phyloP scores from a whole-genome alignment of 148 eudicot species.

The Camellia japonica region DNA sequence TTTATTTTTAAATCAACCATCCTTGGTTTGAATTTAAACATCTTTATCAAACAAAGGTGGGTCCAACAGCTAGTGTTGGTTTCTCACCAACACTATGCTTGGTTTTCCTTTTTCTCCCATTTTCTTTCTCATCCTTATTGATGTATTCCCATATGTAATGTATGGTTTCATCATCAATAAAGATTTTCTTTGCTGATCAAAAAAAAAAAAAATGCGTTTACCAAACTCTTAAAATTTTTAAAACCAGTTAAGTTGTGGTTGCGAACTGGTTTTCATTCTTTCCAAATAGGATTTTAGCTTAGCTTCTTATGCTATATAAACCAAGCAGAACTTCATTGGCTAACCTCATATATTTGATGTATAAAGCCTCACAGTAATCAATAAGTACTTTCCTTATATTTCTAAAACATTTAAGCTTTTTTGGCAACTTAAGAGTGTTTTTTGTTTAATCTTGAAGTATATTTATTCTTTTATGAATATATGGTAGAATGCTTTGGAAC shows the following conservation, averaged over 20 bases:
- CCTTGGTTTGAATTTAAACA: no score
- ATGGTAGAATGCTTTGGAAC: constrained; percentile 77
- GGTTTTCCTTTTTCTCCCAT: background rate
- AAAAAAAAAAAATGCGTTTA: background rate
- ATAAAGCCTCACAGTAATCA: background rate
- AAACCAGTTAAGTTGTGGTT: background rate
- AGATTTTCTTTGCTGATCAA: no score
- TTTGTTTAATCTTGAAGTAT: no score
- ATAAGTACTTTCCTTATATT: background rate
- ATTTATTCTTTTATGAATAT: background rate
- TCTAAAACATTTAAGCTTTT: no score
- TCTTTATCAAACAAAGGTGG: background rate
- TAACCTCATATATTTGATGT: background rate
- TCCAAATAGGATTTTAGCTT: background rate
- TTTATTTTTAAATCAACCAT: no score
- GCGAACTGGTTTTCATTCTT: background rate
- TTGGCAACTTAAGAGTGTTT: no score
- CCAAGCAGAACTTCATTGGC: background rate
- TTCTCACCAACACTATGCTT: no score
- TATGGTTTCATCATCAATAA: no score
- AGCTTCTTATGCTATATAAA: background rate
- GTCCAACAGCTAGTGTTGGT: background rate
- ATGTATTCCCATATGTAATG: no score
- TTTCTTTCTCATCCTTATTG: background rate
- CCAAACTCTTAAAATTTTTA: background rate